Percentiles rank a stretch among this genome's conserved stretches.
Evolutionary conservation across 768 basidiomycete species (phyloP).

Genomic region (Auriscalpium microsporum): DNA sequence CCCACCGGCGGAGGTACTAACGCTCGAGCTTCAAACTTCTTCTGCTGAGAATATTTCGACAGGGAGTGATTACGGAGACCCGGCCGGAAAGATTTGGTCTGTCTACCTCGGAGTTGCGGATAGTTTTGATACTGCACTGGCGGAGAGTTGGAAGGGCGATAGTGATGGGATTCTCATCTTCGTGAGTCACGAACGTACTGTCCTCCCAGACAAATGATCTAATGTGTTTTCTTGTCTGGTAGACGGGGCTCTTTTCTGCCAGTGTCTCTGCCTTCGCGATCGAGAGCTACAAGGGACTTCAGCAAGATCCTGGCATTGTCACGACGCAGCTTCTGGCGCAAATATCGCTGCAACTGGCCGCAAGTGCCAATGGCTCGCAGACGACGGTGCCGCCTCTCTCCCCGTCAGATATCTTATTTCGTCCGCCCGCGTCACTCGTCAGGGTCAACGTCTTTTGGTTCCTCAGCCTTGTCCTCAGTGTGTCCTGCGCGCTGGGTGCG

Average conservation of each 20-base stretch:
- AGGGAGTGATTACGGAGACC: background rate
- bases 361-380: background rate
- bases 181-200: background rate
- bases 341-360: background rate
- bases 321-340: background rate
- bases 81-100: background rate
- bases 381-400: background rate
- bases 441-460: conserved; percentile 10
- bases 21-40: too few relatives aligned
- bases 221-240: too few relatives aligned
- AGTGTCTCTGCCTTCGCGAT: background rate
- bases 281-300: background rate
- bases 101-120: background rate
- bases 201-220: too few relatives aligned
- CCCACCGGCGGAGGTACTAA: too few relatives aligned
- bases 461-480: conserved; percentile 9
- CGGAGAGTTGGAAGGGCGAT: background rate
- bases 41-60: background rate
- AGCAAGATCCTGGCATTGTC: background rate
- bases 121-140: background rate
- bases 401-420: background rate
- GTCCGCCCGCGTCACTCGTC: background rate
- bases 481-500: conserved; percentile 7
- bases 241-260: conserved; percentile 1
- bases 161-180: background rate